Percentiles rank a stretch among this genome's conserved stretches.
These are phyloP conservation scores for Diaporthe eres DNA, from an alignment of 2,329 filamentous ascomycete genomes.

Conservation along the genomic window DNA sequence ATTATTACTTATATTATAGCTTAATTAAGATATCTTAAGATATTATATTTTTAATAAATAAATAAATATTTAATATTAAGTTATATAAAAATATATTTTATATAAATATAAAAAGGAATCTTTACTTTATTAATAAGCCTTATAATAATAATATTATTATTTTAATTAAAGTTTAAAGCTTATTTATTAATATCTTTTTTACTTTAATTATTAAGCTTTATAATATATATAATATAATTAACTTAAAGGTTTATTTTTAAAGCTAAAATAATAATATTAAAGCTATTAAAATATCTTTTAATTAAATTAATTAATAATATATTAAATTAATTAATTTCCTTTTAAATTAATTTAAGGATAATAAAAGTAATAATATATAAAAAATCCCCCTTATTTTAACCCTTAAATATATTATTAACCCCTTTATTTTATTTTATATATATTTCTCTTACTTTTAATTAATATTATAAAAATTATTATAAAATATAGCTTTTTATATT, in stretches of 20 bases:
- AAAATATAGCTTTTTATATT: neutral
- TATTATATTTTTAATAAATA: neutral
- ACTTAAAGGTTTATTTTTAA: neutral
- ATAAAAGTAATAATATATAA: neutral
- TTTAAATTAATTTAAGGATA: neutral
- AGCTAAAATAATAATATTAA: neutral
- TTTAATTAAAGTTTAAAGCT: neutral
- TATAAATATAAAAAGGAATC: neutral
- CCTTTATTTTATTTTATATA: neutral
- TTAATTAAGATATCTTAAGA: neutral
- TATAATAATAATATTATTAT: neutral
- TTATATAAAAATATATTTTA: neutral
- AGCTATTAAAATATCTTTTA: neutral
- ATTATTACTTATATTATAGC: neutral
- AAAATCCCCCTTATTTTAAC: accelerated
- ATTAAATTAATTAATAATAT: neutral
- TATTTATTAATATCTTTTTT: neutral
- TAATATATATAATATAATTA: neutral
- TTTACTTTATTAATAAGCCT: neutral
- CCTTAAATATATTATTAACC: neutral
- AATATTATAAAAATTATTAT: neutral
- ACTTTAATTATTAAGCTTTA: neutral
- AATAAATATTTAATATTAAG: neutral
- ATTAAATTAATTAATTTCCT: neutral
- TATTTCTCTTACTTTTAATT: neutral